Evolutionary conservation across 2,329 filamentous ascomycete species (phyloP), one percentile per base, ranked within the genome.

Genomic region (Tolypocladium cylindrosporum): DNA sequence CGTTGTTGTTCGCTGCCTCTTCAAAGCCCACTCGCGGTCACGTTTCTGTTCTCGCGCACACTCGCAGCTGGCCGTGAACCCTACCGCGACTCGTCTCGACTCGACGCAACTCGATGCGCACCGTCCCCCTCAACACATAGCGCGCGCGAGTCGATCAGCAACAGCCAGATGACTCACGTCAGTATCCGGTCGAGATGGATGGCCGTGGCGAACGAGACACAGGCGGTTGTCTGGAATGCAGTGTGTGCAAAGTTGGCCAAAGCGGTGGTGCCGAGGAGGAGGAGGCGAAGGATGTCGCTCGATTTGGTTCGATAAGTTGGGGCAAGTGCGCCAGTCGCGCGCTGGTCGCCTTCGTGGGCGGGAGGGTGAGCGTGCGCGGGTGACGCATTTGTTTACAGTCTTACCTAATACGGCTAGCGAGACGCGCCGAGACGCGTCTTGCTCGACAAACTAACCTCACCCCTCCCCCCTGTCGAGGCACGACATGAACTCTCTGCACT

Each of bases 341-440:
- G 24, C 57, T 60, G 59, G 55, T 55, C 31, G 59, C 51, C 55
- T 39, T 36, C 53, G 57, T 48, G 52, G 54, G 56, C 59, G 54
- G 56, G 61, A 54, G 57, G 59, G 59, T 57, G 59, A 54, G 57
- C 54, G 58, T 55, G 61, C 55, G 61, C 58, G 61, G 65, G 66
- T 70, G 68, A 70, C 67, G 69, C 69, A 70, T 72, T 71, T 73
- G 71, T 73, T 73, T 73, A 73, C 68, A 62, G 54, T 59, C 24
- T 66, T 72, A 60, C 71, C 63, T 53, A 39, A 61, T 60, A 1
- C 24, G 65, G 61, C 58, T 71, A 71, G 70, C 61, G 61, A 50
- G 51, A 62, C 71, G 66, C 70, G 69, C 61, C 56, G 50, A 60
- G 65, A 68, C 71, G 71, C 70, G 70, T 72, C 63, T 58, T 36